Evolutionary conservation across 176 grass and related monocot genomes (phyloP).

Genomic region (Carex kokanica): DNA sequence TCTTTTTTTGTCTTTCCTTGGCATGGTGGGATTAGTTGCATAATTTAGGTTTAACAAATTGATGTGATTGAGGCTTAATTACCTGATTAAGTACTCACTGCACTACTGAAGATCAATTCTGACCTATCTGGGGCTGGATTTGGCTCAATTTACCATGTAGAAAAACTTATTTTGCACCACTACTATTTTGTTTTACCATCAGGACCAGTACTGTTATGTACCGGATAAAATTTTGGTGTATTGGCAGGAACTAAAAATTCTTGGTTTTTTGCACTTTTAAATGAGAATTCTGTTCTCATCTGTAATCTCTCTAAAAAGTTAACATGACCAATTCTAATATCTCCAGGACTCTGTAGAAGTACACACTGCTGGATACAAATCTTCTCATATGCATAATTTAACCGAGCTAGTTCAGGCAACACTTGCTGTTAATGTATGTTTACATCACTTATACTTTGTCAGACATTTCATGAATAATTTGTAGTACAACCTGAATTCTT

Average conservation of each 20-base stretch:
- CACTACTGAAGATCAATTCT: neutral
- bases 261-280: conserved; percentile 10
- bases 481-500: too few species aligned
- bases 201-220: neutral
- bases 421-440: conserved; percentile 68
- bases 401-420: conserved; percentile 74
- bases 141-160: neutral
- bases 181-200: neutral
- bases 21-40: neutral
- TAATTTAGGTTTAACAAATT: conserved; percentile 20
- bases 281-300: conserved; percentile 5
- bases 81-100: neutral
- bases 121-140: neutral
- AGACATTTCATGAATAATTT: conserved; percentile 24
- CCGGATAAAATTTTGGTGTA: neutral
- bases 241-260: neutral
- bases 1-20: neutral
- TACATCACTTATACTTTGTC: conserved; percentile 29
- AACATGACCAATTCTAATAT: neutral
- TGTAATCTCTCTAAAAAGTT: neutral
- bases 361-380: conserved; percentile 78
- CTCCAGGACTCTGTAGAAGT: conserved; percentile 71
- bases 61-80: neutral
- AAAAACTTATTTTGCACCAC: neutral
- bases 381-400: conserved; percentile 88